Evolutionary conservation across 2,329 filamentous ascomycete genomes (phyloP), one percentile per base, ranked within the genome.

Genomic region (Epicoccum nigrum): DNA sequence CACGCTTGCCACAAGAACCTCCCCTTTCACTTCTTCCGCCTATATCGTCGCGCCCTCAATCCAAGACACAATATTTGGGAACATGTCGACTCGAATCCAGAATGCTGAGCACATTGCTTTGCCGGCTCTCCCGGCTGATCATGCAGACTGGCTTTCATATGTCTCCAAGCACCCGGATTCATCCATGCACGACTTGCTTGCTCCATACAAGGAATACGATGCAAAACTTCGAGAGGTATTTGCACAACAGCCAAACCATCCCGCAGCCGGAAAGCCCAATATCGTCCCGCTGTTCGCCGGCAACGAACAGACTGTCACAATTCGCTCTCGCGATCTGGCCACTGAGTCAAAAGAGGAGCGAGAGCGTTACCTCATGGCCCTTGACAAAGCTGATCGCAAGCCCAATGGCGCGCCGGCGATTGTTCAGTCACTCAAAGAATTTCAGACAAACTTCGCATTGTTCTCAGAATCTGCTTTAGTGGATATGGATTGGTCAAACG

Each of bases 401-500:
- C 63, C 77, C 0, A 74, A 84, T 66, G 86, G 83, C 4, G 82
- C 86, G 1, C 83, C 83, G 3, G 90, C 90, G 2, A 81, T 89
- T 4, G 89, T 92, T 0, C 69, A 79, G 19, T 81, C 81, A 11
- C 68, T 94, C 37, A 79, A 83, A 39, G 86, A 90, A 23, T 96
- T 94, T 62, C 85, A 86, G 67, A 82, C 83, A 40, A 93, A 94
- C 72, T 93, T 96, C 74, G 83, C 83, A 51, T 70, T 95, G 51
- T 96, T 96, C 68, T 91, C 87, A 1, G 91, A 96, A 72, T 88
- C 84, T 1, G 86, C 89, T 0, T 76, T 95, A 21, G 79, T 80
- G 23, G 90, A 93, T 40, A 70, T 95, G 60, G 84, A 93, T 67
- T 95, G 90, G 90, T 84, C 74, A 65, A 94, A 94, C 68, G 84